These are phyloP conservation scores for Herpetomonas samuelpessoai DNA, from an alignment of 208 protist genomes.

Conservation along the genomic window DNA sequence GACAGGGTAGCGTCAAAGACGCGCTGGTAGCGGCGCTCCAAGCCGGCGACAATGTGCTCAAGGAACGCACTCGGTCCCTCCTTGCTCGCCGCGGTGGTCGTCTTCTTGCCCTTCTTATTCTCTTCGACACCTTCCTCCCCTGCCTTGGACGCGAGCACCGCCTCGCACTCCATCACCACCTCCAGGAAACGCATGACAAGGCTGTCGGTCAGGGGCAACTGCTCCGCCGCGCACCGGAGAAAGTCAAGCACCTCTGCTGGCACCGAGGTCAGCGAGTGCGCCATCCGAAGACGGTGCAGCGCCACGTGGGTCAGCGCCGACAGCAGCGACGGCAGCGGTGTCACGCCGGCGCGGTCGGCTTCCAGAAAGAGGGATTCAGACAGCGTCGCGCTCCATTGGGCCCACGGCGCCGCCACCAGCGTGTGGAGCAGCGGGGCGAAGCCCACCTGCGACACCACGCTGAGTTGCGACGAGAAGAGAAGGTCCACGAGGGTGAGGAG, in stretches of 20 bases:
- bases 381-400: constrained; percentile 29
- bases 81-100: background rate
- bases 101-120: constrained; percentile 9
- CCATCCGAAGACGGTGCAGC: constrained; percentile 29
- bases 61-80: constrained; percentile 5
- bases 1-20: constrained; percentile 73
- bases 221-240: constrained; percentile 51
- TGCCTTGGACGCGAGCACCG: background rate
- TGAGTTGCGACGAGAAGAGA: constrained; percentile 60
- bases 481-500: constrained; percentile 60
- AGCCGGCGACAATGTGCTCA: constrained; percentile 34
- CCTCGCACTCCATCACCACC: constrained; percentile 32
- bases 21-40: constrained; percentile 66
- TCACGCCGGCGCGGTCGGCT: constrained; percentile 15
- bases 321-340: constrained; percentile 15
- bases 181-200: constrained; percentile 43
- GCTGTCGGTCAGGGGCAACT: constrained; percentile 52
- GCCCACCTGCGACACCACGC: constrained; percentile 38
- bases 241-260: constrained; percentile 64
- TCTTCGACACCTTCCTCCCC: constrained; percentile 1
- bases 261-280: constrained; percentile 47
- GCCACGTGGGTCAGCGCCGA: constrained; percentile 23
- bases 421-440: constrained; percentile 45
- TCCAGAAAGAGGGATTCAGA: constrained; percentile 13
- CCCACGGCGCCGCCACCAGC: constrained; percentile 64